These are phyloP conservation scores for Podospora bellae-mahoneyi DNA, from an alignment of 495 filamentous ascomycete species.

Conservation along the genomic window DNA sequence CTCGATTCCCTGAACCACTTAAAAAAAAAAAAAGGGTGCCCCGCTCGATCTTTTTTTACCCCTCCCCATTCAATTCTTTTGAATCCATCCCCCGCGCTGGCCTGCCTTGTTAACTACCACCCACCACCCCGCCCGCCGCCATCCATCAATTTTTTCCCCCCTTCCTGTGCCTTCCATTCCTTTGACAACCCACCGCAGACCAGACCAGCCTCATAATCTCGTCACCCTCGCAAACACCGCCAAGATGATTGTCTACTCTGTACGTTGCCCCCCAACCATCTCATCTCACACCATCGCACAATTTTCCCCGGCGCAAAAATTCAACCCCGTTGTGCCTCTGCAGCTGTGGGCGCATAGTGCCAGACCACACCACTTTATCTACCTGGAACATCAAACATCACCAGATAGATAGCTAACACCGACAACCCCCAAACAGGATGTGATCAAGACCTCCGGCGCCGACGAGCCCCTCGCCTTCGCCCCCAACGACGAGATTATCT, in stretches of 20 bases:
- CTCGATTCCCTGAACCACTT: background rate
- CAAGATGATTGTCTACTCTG: slow-evolving; percentile 91
- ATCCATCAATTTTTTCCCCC: slow-evolving; percentile 15
- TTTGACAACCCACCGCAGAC: background rate
- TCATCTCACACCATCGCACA: background rate
- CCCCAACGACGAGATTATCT: slow-evolving; percentile 3
- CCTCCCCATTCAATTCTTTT: background rate
- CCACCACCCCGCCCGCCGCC: background rate
- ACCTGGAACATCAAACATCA: background rate
- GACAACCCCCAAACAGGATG: slow-evolving; percentile 4
- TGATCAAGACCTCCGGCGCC: background rate
- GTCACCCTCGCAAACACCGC: slow-evolving; percentile 26
- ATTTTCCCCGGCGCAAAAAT: background rate
- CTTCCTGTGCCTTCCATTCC: slow-evolving; percentile 1
- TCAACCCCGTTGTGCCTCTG: background rate
- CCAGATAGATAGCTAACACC: background rate
- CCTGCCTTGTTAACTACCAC: background rate
- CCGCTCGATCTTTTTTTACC: background rate
- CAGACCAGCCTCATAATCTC: slow-evolving; percentile 5
- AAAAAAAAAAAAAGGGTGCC: background rate
- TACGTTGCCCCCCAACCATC: slow-evolving; percentile 50
- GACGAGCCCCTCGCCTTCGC: background rate
- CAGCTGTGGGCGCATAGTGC: background rate
- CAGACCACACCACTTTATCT: background rate
- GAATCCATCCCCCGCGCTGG: background rate